A percentile compares a stretch with the other conserved stretches of the same genome.
Conservation (phyloP, 2,329 filamentous ascomycete genomes). For the Ophiostoma himal-ulmi region DNA sequence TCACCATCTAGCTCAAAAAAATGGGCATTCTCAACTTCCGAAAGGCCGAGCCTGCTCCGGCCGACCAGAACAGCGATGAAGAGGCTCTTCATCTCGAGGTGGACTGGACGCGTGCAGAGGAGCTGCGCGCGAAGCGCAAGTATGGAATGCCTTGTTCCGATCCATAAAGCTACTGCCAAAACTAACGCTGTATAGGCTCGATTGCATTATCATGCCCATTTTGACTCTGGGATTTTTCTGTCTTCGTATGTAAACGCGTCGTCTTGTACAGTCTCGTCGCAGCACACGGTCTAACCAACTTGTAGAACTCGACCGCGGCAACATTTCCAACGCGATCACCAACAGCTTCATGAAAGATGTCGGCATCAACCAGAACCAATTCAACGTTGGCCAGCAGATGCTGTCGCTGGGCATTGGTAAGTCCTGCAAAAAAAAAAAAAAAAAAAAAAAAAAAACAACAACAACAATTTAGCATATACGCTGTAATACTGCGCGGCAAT, state of each 20-base stretch:
- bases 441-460: too few relatives aligned
- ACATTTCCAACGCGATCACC: conserved; percentile 7
- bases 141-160: background rate
- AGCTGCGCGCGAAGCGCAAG: conserved; percentile 8
- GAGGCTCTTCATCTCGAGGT: background rate
- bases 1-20: background rate
- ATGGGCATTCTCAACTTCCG: background rate
- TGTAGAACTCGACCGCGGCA: conserved; percentile 4
- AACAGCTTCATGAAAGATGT: conserved; percentile 6
- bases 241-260: background rate
- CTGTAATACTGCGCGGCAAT: too few relatives aligned
- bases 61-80: background rate
- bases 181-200: background rate
- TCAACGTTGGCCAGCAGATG: conserved; percentile 8
- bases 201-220: conserved; percentile 7
- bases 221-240: background rate
- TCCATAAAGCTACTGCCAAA: background rate
- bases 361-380: conserved; percentile 4
- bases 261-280: background rate
- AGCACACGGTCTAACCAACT: background rate
- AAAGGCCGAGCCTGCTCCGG: background rate
- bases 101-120: background rate
- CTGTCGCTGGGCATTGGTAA: conserved; percentile 2
- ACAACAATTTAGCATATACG: too few relatives aligned
- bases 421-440: background rate